Base-by-base conservation (phyloP, 805 yeast species). In the Yueomyces sinensis region DNA sequence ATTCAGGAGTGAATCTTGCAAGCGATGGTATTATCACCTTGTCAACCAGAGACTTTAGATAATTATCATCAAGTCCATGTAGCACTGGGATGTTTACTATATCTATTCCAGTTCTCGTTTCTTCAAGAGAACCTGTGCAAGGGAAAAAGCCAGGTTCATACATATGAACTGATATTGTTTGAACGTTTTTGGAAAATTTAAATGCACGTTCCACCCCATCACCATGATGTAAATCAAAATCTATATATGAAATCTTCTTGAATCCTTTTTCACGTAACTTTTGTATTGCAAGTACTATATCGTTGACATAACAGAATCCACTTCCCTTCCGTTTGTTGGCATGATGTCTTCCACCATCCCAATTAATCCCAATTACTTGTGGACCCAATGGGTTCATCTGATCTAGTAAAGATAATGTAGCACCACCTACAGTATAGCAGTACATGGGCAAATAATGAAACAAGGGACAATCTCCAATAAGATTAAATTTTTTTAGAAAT, bases 341-440 rank as follows among this genome's bases (percentile, higher is more conserved):
- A 52, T 80, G 91, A 47, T 80, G 91, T 32, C 87, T 54, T 1
- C 91, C 93, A 5, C 93, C 93, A 45, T 72, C 70, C 86, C 86
- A 81, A 47, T 78, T 78, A 31, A 81, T 62, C 2, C 69, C 75
- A 1, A 72, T 54, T 9, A 50, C 38, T 19, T 43, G 37, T 13
- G n/a, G 5, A 20, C 30, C 31, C n/a, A 32, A 34, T 18, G 17
- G 31, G 1, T 49, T 33, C 3, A 67, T 42, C 44, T 57, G 60
- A 5, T 55, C 51, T 0, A 72, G 72, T 9, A 76, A 61, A 9
- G 66, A 48, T 9, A 79, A 41, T 2, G 82, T 71, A 0, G 83
- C 69, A 0, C 82, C 82, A 0, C 79, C 73, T 0, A 66, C 53
- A 0, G 59, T 51, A 16, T 47, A 50, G 4, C 72, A 65, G 44